Evolutionary conservation across 129 eudicot species (phyloP), one percentile per base, ranked within the genome.

Genomic region (Kitagawia praeruptora): DNA sequence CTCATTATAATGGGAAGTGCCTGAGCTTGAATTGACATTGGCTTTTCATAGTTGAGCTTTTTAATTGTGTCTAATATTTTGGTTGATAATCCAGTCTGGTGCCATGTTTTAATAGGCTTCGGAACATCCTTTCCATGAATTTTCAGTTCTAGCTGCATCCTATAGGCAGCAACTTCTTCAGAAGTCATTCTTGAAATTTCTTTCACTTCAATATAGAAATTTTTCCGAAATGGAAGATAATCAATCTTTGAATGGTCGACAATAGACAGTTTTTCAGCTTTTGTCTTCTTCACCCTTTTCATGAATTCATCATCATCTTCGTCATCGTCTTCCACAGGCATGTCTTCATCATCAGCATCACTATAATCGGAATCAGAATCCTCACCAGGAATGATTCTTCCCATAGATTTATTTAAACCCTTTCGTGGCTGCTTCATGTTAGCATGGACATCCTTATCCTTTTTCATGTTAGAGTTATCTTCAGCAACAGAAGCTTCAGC

Each of bases 341-440:
- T n/a, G 58, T 87, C 96, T 3, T 87, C 96, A 41, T 89, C 83
- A 56, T 84, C 93, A 39, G 70, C 21, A 56, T 83, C 90, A 21
- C 81, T 84, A 76, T 88, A 87, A 70, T 85, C 96, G 18, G 85
- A 81, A 61, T 92, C 96, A 40, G 96, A 90, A 84, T 88, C 91
- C 80, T 92, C 97, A 51, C 92, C 92, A 3, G 91, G 93, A 74
- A 90, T 90, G 19, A 92, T 92, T 83, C 97, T 88, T 53, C 97
- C 97, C 84, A 86, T 81, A 12, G 85, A 78, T 78, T 79, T 86
- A n/a, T 82, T 89, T 14, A 37, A 38, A 37, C 78, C 88, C 85
- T 85, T 90, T 88, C 76, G 86, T 41, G 79, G 80, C 63, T 46
- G 61, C 61, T 74, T 83, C 15, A 39, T 81, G 1, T 78, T 82